These are phyloP conservation scores for Xylaria multiplex DNA, from an alignment of 2,329 filamentous ascomycete genomes.

Conservation along the genomic window DNA sequence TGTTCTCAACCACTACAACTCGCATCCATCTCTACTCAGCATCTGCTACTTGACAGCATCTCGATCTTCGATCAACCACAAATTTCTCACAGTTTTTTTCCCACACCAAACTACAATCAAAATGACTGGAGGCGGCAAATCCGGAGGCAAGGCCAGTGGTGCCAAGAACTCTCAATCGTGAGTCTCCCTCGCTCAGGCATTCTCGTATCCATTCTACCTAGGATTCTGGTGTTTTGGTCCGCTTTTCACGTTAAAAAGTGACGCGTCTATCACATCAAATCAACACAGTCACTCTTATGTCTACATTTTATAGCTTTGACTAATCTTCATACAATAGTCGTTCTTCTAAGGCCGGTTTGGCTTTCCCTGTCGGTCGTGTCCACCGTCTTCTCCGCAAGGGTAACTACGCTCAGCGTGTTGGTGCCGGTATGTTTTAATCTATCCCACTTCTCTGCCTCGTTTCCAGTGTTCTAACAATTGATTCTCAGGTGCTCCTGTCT, in stretches of 20 bases:
- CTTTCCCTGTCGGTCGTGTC: slow-evolving; percentile 98
- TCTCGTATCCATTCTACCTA: background rate
- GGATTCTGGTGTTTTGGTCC: slow-evolving; percentile 7
- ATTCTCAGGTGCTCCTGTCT: slow-evolving; percentile 78
- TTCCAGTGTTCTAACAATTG: slow-evolving; percentile 19
- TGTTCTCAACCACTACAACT: slow-evolving; percentile 45
- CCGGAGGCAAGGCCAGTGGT: slow-evolving; percentile 99
- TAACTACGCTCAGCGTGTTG: slow-evolving; percentile 99
- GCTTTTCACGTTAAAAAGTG: slow-evolving; percentile 40
- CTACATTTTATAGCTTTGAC: slow-evolving; percentile 41
- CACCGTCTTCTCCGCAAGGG: slow-evolving; percentile 99
- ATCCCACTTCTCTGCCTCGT: slow-evolving; percentile 47
- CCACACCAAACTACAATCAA: slow-evolving; percentile 64
- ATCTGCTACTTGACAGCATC: slow-evolving; percentile 40
- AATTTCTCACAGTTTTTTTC: slow-evolving; percentile 38
- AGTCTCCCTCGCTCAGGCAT: slow-evolving; percentile 58
- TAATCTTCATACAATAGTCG: slow-evolving; percentile 70
- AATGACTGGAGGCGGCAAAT: slow-evolving; percentile 99
- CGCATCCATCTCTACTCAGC: slow-evolving; percentile 39
- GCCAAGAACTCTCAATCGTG: slow-evolving; percentile 99
- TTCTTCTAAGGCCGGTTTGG: slow-evolving; percentile 98
- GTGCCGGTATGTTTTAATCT: slow-evolving; percentile 68
- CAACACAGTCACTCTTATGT: background rate
- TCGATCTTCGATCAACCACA: slow-evolving; percentile 35
- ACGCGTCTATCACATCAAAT: slow-evolving; percentile 53